These are phyloP conservation scores for Daldinia concentrica DNA, from an alignment of 495 filamentous ascomycete species.

Conservation along the genomic window DNA sequence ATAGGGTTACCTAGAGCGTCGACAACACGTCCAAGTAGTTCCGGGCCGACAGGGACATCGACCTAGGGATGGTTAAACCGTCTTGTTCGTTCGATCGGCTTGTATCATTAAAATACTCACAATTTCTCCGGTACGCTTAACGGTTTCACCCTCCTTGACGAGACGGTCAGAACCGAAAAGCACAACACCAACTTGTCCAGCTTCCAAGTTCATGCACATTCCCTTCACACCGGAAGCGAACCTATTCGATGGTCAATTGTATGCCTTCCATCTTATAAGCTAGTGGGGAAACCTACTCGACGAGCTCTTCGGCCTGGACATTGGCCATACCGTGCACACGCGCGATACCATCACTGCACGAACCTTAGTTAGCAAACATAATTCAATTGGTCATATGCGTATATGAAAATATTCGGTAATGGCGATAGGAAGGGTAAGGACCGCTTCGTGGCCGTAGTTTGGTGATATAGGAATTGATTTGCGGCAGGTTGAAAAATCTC, in stretches of 20 bases:
- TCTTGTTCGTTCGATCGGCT: neutral
- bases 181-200: slow-evolving; percentile 99
- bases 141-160: slow-evolving; percentile 98
- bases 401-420: neutral
- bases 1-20: slow-evolving; percentile 99
- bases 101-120: slow-evolving; percentile 61
- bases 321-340: slow-evolving; percentile 99
- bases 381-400: slow-evolving; percentile 22
- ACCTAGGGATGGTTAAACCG: slow-evolving; percentile 65
- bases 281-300: slow-evolving; percentile 81
- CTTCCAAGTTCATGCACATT: slow-evolving; percentile 99
- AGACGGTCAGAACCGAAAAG: slow-evolving; percentile 99
- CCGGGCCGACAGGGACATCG: slow-evolving; percentile 93
- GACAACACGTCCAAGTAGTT: slow-evolving; percentile 96
- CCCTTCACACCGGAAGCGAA: slow-evolving; percentile 99
- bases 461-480: slow-evolving; percentile 9
- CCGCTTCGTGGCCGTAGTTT: neutral
- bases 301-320: slow-evolving; percentile 99
- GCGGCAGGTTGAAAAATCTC: slow-evolving; percentile 44
- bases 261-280: slow-evolving; percentile 21
- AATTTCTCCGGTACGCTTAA: slow-evolving; percentile 99
- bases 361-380: slow-evolving; percentile 51
- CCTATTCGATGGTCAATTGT: slow-evolving; percentile 61
- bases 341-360: slow-evolving; percentile 96
- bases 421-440: neutral